Conservation (phyloP, 2,329 filamentous ascomycete species). For the Aurifilum marmelostoma region DNA sequence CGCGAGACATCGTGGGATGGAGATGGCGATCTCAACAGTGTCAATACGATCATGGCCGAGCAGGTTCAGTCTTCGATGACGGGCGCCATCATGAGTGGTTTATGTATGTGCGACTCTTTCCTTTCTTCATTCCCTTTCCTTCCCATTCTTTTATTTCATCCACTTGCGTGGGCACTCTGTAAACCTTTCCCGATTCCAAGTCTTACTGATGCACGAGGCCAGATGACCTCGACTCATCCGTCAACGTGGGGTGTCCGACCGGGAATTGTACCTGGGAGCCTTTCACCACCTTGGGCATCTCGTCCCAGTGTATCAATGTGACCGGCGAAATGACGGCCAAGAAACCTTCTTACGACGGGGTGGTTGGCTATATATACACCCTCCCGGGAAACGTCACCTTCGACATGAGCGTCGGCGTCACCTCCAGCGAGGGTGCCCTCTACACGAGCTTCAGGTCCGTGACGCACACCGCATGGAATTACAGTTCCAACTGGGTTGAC, state of each 20-base stretch:
- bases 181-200: too few relatives aligned
- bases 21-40: background rate
- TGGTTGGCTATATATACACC: background rate
- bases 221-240: background rate
- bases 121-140: too few relatives aligned
- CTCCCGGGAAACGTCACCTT: background rate
- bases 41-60: background rate
- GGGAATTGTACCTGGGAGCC: background rate
- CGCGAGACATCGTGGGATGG: background rate
- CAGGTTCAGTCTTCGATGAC: background rate
- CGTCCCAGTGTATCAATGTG: background rate
- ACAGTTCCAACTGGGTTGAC: background rate
- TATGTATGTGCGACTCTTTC: background rate
- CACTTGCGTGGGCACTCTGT: background rate
- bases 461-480: background rate
- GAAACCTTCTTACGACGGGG: background rate
- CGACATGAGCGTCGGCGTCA: conserved; percentile 2
- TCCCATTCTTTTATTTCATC: background rate
- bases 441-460: background rate
- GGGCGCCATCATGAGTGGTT: background rate
- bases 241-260: background rate
- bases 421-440: background rate
- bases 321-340: background rate
- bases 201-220: background rate
- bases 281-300: conserved; percentile 7